Base-by-base conservation (phyloP, 148 eudicot genomes). In the Vaccinium myrtillus region DNA sequence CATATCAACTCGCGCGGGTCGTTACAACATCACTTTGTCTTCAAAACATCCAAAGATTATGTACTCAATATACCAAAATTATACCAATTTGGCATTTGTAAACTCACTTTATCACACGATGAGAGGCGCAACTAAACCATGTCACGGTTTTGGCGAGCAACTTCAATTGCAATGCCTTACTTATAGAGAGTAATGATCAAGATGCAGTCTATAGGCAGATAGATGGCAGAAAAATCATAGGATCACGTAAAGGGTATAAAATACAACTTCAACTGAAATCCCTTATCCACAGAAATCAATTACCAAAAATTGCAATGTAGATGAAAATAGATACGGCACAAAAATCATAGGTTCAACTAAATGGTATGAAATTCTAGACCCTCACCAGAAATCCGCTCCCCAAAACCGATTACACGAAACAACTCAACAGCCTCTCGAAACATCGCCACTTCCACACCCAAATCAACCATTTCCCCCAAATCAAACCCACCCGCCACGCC, bases 361-460 rank as follows among this genome's bases (percentile, higher is more conserved):
- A 48, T 5, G 63, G 8, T 27, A 54, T 27, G 61, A 53, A 27
- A 76, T 2, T 25, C 59, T 53, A n/a, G 70, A 79, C 23, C 58
- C 78, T 88, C 78, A 91, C 93, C 93, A 80, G 92, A 77, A 43
- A 86, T 84, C 65, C 56, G 81, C 55, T 83, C 87, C 21, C 85
- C 88, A 21, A 88, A 79, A 11, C 87, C 75, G 13, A 91, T 86
- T 58, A 27, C 25, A 12, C 87, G 87, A 75, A 87, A 86, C 85
- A 88, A 87, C 56, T 75, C 81, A 5, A 30, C 16, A 9, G 83
- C 83, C 51, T 82, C 83, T n/a, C 70, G 48, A 27, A 27, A 81
- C 84, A 19, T 85, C 14, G 85, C 81, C 48, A 79, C 73, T 27
- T 32, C 5, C 49, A 87, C 82, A 78, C 82, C 85, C 80, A 77